Conservation (phyloP, 495 filamentous ascomycete genomes). For the Daldinia decipiens region DNA sequence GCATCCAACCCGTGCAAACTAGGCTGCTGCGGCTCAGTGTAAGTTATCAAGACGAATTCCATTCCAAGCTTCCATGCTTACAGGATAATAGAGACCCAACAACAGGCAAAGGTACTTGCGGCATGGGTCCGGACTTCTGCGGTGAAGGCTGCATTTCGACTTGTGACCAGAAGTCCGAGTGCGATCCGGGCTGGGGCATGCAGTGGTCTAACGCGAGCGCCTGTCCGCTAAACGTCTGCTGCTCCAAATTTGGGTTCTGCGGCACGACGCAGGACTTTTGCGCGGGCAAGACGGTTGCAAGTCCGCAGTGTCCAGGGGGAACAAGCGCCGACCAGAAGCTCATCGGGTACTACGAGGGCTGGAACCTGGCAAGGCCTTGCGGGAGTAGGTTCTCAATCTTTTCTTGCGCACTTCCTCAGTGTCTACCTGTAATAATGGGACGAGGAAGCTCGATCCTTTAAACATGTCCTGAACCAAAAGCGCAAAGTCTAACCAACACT, state of each 20-base stretch:
- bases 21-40: no score
- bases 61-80: no score
- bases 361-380: slow-evolving; percentile 16
- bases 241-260: slow-evolving; percentile 6
- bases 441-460: no score
- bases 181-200: slow-evolving; percentile 4
- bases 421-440: no score
- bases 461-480: no score
- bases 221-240: slow-evolving; percentile 18
- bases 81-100: no score
- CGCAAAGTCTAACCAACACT: no score
- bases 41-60: no score
- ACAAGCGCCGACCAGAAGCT: neutral
- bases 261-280: neutral
- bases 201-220: neutral
- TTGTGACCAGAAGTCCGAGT: neutral
- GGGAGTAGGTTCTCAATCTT: no score
- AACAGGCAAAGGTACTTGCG: neutral
- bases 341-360: slow-evolving; percentile 6
- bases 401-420: no score
- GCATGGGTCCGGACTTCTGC: neutral
- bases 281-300: neutral
- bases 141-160: neutral
- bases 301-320: neutral
- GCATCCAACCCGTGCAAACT: no score